Base-by-base conservation (phyloP, 331 rosid species). In the Quercus lobata region DNA sequence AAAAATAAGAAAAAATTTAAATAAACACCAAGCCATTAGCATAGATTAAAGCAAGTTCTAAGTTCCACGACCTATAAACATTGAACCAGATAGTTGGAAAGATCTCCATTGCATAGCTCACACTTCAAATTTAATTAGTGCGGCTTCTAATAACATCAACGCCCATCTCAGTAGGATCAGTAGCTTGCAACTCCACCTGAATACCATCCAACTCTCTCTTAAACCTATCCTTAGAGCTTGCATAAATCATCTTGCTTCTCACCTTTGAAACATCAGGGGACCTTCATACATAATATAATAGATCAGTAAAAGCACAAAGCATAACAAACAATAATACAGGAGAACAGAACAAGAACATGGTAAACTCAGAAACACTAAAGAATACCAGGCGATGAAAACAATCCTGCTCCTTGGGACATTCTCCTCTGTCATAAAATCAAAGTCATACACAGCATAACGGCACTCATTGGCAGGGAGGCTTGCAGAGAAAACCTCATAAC, bases 201-300 rank as follows among this genome's bases (percentile, higher is more conserved):
- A 85, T 82, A 29, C 88, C 88, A 34, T 85, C 88, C 86, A 85
- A 76, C 74, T 85, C 88, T 53, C 88, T 85, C 86, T 85, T 85
- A 41, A 85, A 85, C 88, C 86, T 72, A 83, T 85, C 88, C 81
- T 85, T 85, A 0, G 86, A 85, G 79, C 88, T 85, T 2, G 88
- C 88, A 16, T 85, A 85, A 34, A 85, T 85, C 88, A 85, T 85
- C 80, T 82, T 85, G 88, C 82, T 82, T 79, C 88, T 85, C 81
- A 85, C 88, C 84, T 65, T 82, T 27, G 86, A 35, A 21, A 83
- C 65, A 24, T 82, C 88, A n/a, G 88, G 86, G 25, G 84, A 85
- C 88, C 88, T 85, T 80, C 68, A 61, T 9, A 16, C 7, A 54
- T n/a, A 74, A 5, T 19, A 53, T 15, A 0, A 54, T 4, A 22